phyloP scores from a whole-genome alignment of 2,329 filamentous ascomycete genomes.

The Paracoccidioides lutzii region DNA sequence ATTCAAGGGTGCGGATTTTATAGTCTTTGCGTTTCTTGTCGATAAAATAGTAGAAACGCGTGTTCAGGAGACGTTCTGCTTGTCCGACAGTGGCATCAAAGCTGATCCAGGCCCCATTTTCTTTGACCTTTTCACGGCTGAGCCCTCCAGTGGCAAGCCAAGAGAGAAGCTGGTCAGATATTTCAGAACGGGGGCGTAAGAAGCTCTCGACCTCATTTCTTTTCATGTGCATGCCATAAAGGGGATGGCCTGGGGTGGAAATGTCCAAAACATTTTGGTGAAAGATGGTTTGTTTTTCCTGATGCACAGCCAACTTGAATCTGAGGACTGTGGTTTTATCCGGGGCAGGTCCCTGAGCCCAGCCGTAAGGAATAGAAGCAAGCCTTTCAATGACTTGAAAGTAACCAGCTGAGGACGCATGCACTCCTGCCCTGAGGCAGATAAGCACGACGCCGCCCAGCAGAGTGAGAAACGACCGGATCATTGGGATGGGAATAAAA shows the following conservation, averaged over 20 bases:
- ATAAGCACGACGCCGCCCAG: not conserved
- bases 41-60: constrained; percentile 36
- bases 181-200: constrained; percentile 38
- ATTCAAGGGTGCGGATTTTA: constrained; percentile 44
- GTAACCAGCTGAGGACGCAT: not conserved
- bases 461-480: not conserved
- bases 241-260: constrained; percentile 45
- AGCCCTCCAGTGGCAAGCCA: constrained; percentile 46
- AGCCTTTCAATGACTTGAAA: not conserved
- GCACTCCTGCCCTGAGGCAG: not conserved
- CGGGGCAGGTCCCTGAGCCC: not conserved
- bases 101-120: constrained; percentile 48
- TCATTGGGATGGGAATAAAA: not conserved
- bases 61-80: constrained; percentile 45
- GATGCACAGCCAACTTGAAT: constrained; percentile 2
- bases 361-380: not conserved
- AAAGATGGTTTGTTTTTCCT: not conserved
- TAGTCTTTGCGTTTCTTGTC: constrained; percentile 15
- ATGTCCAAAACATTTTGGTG: constrained; percentile 20
- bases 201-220: constrained; percentile 44
- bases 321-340: not conserved
- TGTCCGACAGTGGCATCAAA: constrained; percentile 32
- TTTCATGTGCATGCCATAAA: constrained; percentile 50
- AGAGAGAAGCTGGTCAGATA: constrained; percentile 36
- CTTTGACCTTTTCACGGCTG: constrained; percentile 31